These are phyloP conservation scores for Yarrowia keelungensis DNA, from an alignment of 805 yeast genomes.

Conservation along the genomic window DNA sequence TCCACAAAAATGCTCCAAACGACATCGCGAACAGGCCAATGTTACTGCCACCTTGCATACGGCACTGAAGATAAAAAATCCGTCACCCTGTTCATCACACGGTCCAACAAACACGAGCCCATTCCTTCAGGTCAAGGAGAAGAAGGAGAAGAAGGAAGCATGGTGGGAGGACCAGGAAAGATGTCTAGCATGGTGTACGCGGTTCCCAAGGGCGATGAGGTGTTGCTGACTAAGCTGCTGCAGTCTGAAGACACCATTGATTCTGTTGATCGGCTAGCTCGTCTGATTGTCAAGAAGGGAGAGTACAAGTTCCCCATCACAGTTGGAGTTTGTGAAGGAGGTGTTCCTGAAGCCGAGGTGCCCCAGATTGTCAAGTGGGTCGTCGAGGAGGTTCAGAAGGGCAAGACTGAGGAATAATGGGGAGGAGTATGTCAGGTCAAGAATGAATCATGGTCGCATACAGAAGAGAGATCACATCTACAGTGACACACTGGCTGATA, in stretches of 20 bases:
- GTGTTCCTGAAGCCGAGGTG: conserved; percentile 25
- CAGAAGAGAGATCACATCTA: too few relatives aligned
- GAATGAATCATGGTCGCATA: too few relatives aligned
- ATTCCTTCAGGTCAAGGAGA: conserved; percentile 23
- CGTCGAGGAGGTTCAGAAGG: background rate
- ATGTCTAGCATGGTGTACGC: conserved; percentile 16
- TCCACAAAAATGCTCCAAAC: conserved; percentile 13
- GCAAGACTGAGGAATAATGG: too few relatives aligned
- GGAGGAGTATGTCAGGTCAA: too few relatives aligned
- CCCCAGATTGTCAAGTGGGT: conserved; percentile 31
- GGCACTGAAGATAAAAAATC: conserved; percentile 29
- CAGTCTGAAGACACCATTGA: conserved; percentile 30
- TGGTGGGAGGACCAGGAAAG: conserved; percentile 25
- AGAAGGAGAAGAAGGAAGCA: background rate
- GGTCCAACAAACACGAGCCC: conserved; percentile 32
- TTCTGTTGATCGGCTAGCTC: conserved; percentile 10
- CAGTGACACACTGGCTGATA: too few relatives aligned
- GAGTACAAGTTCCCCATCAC: conserved; percentile 15
- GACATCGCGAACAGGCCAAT: conserved; percentile 20
- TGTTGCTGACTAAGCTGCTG: conserved; percentile 24
- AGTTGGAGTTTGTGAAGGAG: conserved; percentile 34
- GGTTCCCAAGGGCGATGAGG: background rate
- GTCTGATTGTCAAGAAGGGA: conserved; percentile 10
- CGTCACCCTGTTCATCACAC: conserved; percentile 31
- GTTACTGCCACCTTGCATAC: conserved; percentile 33